Percentiles rank a stretch among this genome's conserved stretches.
These are phyloP conservation scores for Mycena sp. DNA, from an alignment of 1,284 basidiomycete genomes.

Conservation along the genomic window DNA sequence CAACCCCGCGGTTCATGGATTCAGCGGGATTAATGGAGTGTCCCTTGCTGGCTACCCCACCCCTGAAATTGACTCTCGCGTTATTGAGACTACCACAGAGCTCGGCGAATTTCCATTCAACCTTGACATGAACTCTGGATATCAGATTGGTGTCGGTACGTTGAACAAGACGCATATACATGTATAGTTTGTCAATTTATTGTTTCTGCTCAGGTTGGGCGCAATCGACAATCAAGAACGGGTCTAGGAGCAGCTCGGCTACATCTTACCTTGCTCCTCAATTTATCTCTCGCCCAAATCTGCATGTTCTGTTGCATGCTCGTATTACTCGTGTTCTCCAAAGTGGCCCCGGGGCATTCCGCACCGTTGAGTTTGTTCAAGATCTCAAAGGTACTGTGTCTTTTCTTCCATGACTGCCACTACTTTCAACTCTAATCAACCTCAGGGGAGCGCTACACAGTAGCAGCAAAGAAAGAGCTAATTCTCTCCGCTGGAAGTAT, in stretches of 20 bases:
- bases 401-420: too few relatives aligned
- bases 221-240: conserved; percentile 31
- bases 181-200: too few relatives aligned
- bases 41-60: conserved; percentile 34
- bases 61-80: conserved; percentile 30
- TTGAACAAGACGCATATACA: too few relatives aligned
- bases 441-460: neutral
- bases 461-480: conserved; percentile 37
- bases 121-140: conserved; percentile 38
- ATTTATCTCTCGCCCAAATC: conserved; percentile 35
- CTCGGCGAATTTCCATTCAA: conserved; percentile 39
- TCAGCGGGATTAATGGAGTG: conserved; percentile 32
- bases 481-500: conserved; percentile 43
- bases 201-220: neutral
- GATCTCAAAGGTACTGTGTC: neutral
- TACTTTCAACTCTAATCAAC: too few relatives aligned
- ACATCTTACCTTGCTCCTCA: conserved; percentile 34
- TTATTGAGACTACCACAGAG: conserved; percentile 35
- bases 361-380: conserved; percentile 34
- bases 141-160: conserved; percentile 38
- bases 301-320: conserved; percentile 37
- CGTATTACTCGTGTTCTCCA: conserved; percentile 34
- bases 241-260: conserved; percentile 21
- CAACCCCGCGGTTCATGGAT: conserved; percentile 33
- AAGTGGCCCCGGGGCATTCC: conserved; percentile 21